Base-by-base conservation (phyloP, 768 basidiomycete genomes). In the Boletus tylopilopsis region DNA sequence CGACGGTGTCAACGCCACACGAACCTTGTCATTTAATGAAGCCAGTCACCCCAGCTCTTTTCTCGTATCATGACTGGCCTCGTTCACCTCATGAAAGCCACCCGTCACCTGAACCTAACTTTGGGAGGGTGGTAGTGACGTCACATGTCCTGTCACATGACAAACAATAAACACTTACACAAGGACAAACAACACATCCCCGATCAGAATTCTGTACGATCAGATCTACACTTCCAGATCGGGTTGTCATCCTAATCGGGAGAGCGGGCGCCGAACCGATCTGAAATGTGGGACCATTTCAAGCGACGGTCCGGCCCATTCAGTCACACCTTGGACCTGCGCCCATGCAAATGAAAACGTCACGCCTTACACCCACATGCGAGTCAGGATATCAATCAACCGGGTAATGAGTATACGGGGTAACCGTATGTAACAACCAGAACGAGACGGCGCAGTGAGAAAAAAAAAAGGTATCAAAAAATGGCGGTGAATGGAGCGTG, bases 341-440 rank as follows among this genome's bases (percentile, higher is more conserved):
- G 56, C 61, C n/a, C 63, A 29, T 22, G 7, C 22, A 59, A 61
- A 66, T 63, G 61, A 64, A 58, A 49, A 54, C 51, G 38, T 27
- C 35, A 55, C 62, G 64, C 62, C 60, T 45, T 38, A 40, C 40
- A 22, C 47, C 42, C 42, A 12, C 34, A 50, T 41, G 36, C 47
- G 57, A 58, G 60, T 49, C 52, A 50, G 68, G 61, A 67, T 69
- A 67, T 69, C 66, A 59, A 61, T 54, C 56, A 56, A 59, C 60
- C 53, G 63, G 66, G 66, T 66, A 66, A 69, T 54, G 45, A 51
- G 54, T 68, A 54, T 69, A 69, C 66, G 68, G 67, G 68, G 68
- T 68, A 68, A 66, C 68, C 66, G 66, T 54, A 69, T 68, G 61
- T 54, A 56, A 64, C 61, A 61, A 56, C 51, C 59, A 55, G 58